Conservation (phyloP, 345 rosid genomes). For the Ceriops zippeliana region DNA sequence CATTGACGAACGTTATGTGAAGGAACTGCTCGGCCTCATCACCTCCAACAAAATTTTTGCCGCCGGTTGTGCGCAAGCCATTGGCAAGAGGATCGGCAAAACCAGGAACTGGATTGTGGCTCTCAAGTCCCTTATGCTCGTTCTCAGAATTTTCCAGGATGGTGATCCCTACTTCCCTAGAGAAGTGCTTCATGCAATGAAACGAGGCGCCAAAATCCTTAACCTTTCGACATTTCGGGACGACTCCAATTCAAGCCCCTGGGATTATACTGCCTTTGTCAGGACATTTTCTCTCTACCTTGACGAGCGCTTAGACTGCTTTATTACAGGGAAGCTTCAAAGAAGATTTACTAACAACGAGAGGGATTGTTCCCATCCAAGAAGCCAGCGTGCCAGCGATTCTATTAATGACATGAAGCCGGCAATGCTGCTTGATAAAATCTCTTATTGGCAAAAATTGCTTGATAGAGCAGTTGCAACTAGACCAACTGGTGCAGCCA, state of each 20-base stretch:
- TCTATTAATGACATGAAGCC: conserved; percentile 65
- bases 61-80: conserved; percentile 53
- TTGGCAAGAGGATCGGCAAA: conserved; percentile 60
- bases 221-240: conserved; percentile 68
- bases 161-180: conserved; percentile 75
- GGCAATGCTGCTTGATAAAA: conserved; percentile 48
- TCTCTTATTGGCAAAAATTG: conserved; percentile 62
- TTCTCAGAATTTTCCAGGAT: conserved; percentile 69
- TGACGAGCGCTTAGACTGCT: conserved; percentile 68
- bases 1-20: conserved; percentile 54
- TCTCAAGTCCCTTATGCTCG: conserved; percentile 69
- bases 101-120: conserved; percentile 84
- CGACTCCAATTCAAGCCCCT: conserved; percentile 62
- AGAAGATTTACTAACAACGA: conserved; percentile 33
- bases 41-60: conserved; percentile 54
- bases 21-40: conserved; percentile 47
- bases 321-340: conserved; percentile 63
- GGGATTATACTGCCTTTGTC: conserved; percentile 69
- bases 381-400: conserved; percentile 20
- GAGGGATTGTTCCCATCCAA: not conserved
- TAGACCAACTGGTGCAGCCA: conserved; percentile 61
- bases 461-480: conserved; percentile 67
- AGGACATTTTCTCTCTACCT: conserved; percentile 63
- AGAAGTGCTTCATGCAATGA: conserved; percentile 70
- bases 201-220: conserved; percentile 66